These are phyloP conservation scores for Madurella mycetomatis DNA, from an alignment of 2,329 filamentous ascomycete genomes.

Conservation along the genomic window DNA sequence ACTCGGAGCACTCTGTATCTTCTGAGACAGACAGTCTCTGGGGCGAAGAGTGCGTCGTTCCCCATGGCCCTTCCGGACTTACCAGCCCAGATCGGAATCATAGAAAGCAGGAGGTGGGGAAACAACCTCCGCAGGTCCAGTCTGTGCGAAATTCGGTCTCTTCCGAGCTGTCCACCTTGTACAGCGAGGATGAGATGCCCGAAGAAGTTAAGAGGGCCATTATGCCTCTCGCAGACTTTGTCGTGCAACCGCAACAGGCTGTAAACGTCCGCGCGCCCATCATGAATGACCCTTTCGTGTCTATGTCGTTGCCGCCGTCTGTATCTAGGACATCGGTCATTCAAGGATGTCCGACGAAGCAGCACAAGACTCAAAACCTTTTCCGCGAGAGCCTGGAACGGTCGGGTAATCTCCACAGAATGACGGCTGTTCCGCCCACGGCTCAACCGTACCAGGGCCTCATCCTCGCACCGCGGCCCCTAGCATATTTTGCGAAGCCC, in stretches of 20 bases:
- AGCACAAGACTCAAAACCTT: slow-evolving; percentile 8
- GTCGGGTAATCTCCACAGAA: slow-evolving; percentile 11
- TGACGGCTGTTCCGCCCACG: slow-evolving; percentile 8
- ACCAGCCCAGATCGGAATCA: slow-evolving; percentile 41
- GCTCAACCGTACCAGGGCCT: slow-evolving; percentile 2
- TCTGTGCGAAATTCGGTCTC: slow-evolving; percentile 44
- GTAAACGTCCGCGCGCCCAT: slow-evolving; percentile 6
- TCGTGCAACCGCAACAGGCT: slow-evolving; percentile 11
- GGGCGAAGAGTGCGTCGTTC: slow-evolving; percentile 33
- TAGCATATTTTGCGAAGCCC: not conserved
- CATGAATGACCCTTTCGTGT: slow-evolving; percentile 15
- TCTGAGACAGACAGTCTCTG: slow-evolving; percentile 42
- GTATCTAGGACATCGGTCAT: slow-evolving; percentile 2
- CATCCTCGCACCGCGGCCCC: slow-evolving; percentile 5
- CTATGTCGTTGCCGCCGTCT: slow-evolving; percentile 2
- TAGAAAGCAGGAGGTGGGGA: slow-evolving; percentile 11
- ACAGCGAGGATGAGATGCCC: slow-evolving; percentile 49
- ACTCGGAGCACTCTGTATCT: slow-evolving; percentile 32
- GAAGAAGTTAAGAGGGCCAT: slow-evolving; percentile 28
- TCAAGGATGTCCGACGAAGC: slow-evolving; percentile 9
- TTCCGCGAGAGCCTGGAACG: slow-evolving; percentile 15
- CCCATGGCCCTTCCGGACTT: slow-evolving; percentile 34
- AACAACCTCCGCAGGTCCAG: slow-evolving; percentile 12
- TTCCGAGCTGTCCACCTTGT: slow-evolving; percentile 53
- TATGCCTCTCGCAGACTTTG: slow-evolving; percentile 11